Conservation (phyloP, 169 alveolate genomes). For the Eimeria nieschulzi region DNA sequence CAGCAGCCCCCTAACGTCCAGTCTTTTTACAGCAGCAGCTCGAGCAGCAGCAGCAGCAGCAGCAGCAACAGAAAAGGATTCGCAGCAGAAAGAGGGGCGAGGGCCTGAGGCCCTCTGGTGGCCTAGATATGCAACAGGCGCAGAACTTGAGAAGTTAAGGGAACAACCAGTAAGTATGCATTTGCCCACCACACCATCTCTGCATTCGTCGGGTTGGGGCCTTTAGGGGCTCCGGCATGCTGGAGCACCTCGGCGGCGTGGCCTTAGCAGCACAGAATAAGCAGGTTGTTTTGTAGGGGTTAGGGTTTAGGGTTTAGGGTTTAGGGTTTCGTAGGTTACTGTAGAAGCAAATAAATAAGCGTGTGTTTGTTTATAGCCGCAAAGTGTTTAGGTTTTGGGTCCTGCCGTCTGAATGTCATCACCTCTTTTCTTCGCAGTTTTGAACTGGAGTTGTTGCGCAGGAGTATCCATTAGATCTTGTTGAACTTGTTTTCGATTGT, state of each 20-base stretch:
- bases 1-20: too few relatives aligned
- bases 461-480: neutral
- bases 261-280: neutral
- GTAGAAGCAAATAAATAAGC: neutral
- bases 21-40: neutral
- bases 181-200: too few relatives aligned
- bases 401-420: neutral
- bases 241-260: neutral
- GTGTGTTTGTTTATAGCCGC: neutral
- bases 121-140: too few relatives aligned
- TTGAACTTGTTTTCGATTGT: neutral
- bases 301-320: slow-evolving; percentile 47
- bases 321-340: neutral
- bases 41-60: slow-evolving; percentile 49
- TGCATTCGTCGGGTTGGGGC: too few relatives aligned
- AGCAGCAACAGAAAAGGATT: neutral
- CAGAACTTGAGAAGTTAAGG: too few relatives aligned
- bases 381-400: neutral
- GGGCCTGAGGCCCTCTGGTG: neutral
- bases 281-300: slow-evolving; percentile 9
- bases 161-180: too few relatives aligned
- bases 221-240: neutral
- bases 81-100: slow-evolving; percentile 4
- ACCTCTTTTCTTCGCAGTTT: neutral
- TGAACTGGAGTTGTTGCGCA: slow-evolving; percentile 21